These are phyloP conservation scores for Globisporangium paddicum DNA, from an alignment of 352 stramenopile genomes.

Conservation along the genomic window DNA sequence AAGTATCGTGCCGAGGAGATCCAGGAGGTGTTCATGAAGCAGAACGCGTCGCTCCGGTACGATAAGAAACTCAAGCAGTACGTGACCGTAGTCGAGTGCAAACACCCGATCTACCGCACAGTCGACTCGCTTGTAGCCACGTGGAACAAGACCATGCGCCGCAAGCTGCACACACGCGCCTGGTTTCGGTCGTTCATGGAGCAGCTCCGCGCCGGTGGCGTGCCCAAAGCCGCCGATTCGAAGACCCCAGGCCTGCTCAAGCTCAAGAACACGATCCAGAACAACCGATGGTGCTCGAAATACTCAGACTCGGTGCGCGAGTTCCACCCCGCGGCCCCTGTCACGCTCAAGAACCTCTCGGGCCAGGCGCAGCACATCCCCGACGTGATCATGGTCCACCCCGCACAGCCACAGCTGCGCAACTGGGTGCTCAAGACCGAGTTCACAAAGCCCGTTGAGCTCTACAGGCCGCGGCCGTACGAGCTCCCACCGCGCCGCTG, in stretches of 20 bases:
- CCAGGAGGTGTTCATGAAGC: conserved; percentile 90
- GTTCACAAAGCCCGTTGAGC: conserved; percentile 46
- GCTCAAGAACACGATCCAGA: conserved; percentile 81
- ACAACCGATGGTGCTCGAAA: conserved; percentile 54
- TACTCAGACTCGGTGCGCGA: conserved; percentile 57
- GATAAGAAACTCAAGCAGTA: conserved; percentile 86
- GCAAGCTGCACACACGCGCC: conserved; percentile 75
- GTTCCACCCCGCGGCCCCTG: conserved; percentile 66
- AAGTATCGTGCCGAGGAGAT: conserved; percentile 90
- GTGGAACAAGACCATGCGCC: conserved; percentile 87
- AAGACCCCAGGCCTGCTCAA: conserved; percentile 61
- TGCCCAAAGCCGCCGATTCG: conserved; percentile 37
- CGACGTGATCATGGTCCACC: conserved; percentile 63
- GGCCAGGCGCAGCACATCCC: conserved; percentile 21
- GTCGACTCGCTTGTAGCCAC: conserved; percentile 36
- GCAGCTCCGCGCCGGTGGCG: conserved; percentile 59
- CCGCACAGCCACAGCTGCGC: conserved; percentile 38
- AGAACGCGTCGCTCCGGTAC: conserved; percentile 84
- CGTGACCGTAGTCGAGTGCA: conserved; percentile 83
- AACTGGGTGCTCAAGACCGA: conserved; percentile 72
- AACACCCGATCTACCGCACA: conserved; percentile 90
- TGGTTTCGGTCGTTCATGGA: conserved; percentile 92
- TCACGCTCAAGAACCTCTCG: conserved; percentile 75
- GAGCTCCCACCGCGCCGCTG: conserved; percentile 71
- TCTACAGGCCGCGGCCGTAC: conserved; percentile 86